Percentiles rank a stretch among this genome's conserved stretches.
phyloP scores from a whole-genome alignment of 1,139 yeast species.

The Pichia sp. region DNA sequence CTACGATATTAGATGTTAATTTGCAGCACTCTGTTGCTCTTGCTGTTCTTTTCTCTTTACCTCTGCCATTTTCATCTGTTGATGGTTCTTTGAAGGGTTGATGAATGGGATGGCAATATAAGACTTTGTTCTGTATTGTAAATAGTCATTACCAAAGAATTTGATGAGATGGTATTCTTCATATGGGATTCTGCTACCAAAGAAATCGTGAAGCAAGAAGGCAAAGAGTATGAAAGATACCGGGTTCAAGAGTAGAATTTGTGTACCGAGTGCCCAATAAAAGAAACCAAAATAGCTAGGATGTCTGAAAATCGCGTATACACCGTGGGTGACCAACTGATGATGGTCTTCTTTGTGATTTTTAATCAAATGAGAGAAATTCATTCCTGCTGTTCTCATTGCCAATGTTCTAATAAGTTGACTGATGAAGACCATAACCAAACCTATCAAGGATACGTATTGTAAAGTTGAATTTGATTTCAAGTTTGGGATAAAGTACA shows the following conservation, averaged over 20 bases:
- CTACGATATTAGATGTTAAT: too few relatives aligned
- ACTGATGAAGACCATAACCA: constrained; percentile 44
- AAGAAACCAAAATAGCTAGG: constrained; percentile 91
- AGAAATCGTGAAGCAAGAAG: constrained; percentile 56
- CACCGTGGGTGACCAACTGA: constrained; percentile 60
- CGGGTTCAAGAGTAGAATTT: constrained; percentile 61
- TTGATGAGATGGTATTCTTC: constrained; percentile 61
- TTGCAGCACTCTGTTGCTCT: too few relatives aligned
- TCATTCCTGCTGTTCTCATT: constrained; percentile 80
- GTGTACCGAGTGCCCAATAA: constrained; percentile 91
- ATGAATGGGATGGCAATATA: constrained; percentile 58
- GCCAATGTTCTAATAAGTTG: constrained; percentile 65
- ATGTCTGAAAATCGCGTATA: constrained; percentile 64
- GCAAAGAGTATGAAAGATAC: constrained; percentile 42
- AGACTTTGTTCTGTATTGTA: constrained; percentile 41
- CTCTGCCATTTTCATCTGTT: too few relatives aligned
- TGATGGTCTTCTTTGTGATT: constrained; percentile 48
- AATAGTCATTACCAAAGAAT: constrained; percentile 68
- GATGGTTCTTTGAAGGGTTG: constrained; percentile 14
- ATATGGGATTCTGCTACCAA: constrained; percentile 51
- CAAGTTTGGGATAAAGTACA: constrained; percentile 30
- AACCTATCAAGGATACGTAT: constrained; percentile 36
- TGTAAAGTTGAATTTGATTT: constrained; percentile 20
- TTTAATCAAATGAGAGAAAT: constrained; percentile 82
- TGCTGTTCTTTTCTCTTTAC: too few relatives aligned